Evolutionary conservation across 106 monocot genomes (phyloP).

Genomic region (Phalaenopsis aphrodite): DNA sequence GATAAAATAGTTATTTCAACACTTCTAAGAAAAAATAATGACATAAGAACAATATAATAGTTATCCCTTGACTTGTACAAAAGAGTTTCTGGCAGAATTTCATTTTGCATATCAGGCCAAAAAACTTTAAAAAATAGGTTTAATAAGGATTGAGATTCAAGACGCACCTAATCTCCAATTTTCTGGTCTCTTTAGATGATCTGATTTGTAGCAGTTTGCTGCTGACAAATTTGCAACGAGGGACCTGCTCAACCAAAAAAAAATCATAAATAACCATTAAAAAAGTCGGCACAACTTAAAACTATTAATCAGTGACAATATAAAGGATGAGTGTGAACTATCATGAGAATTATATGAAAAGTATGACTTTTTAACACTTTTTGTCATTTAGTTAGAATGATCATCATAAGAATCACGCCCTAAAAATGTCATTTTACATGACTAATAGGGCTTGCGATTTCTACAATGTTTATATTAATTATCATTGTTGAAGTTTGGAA

Average conservation of each 20-base stretch:
- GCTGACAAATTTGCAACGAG: constrained; percentile 81
- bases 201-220: constrained; percentile 81
- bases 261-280: not conserved
- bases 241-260: constrained; percentile 43
- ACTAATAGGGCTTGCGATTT: too few species aligned
- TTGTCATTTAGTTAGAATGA: too few species aligned
- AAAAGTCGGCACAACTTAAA: not conserved
- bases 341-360: too few species aligned
- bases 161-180: constrained; percentile 73
- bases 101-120: not conserved
- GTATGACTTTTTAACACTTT: too few species aligned
- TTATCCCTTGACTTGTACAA: not conserved
- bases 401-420: too few species aligned
- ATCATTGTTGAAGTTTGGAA: too few species aligned
- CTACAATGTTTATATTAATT: too few species aligned
- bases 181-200: constrained; percentile 89
- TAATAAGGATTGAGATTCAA: not conserved
- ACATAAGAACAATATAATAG: not conserved
- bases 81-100: not conserved
- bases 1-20: not conserved
- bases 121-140: not conserved
- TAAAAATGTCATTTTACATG: too few species aligned
- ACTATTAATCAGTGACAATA: not conserved
- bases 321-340: too few species aligned
- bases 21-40: not conserved